These are phyloP conservation scores for Anthracocystis setariae DNA, from an alignment of 1,284 basidiomycete genomes.

Conservation along the genomic window DNA sequence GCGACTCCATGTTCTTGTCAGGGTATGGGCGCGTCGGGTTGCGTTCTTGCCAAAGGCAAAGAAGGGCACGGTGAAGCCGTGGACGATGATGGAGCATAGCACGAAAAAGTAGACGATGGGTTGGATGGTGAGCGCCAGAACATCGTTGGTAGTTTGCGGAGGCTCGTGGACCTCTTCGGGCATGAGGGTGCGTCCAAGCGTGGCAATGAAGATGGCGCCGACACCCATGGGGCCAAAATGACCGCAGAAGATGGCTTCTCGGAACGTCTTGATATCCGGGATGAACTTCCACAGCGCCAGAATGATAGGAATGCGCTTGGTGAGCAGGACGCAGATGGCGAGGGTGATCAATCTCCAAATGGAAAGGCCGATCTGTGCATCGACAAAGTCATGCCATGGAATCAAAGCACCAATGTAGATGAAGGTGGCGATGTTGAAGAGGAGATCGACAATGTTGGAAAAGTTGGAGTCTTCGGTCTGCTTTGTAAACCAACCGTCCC, in stretches of 20 bases:
- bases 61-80: conserved; percentile 67
- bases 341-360: conserved; percentile 64
- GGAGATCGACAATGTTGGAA: conserved; percentile 91
- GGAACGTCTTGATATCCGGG: conserved; percentile 67
- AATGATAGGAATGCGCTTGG: conserved; percentile 66
- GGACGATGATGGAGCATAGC: conserved; percentile 64
- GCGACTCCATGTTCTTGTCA: conserved; percentile 59
- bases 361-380: conserved; percentile 50
- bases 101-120: conserved; percentile 67
- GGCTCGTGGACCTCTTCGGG: conserved; percentile 58
- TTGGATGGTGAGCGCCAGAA: conserved; percentile 63
- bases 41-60: conserved; percentile 64
- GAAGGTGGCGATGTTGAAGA: conserved; percentile 70
- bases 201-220: conserved; percentile 66
- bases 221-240: conserved; percentile 68
- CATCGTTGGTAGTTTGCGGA: conserved; percentile 61
- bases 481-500: conserved; percentile 91
- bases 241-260: conserved; percentile 66
- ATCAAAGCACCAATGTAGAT: conserved; percentile 68
- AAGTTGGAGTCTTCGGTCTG: conserved; percentile 88
- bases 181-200: conserved; percentile 58
- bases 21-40: conserved; percentile 52
- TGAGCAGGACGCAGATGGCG: conserved; percentile 58
- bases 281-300: conserved; percentile 65
- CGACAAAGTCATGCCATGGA: conserved; percentile 63